Percentiles rank a stretch among this genome's conserved stretches.
Evolutionary conservation across 1,139 yeast species (phyloP).

Genomic region (Nakaseomyces bracarensis): DNA sequence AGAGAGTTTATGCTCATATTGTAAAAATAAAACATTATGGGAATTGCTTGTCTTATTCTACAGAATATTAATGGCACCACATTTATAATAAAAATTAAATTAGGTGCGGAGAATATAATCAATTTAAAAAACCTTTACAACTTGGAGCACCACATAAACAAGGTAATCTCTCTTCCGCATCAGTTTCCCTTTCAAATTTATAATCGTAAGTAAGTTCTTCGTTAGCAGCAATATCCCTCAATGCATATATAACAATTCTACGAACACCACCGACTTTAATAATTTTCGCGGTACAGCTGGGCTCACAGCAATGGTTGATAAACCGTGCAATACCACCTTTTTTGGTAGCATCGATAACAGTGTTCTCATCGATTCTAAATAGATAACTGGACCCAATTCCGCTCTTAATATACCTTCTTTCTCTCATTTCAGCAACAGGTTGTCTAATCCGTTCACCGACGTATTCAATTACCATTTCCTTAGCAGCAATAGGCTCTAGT

Average conservation of each 20-base stretch:
- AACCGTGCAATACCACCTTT: slow-evolving; percentile 95
- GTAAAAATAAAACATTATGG: no score
- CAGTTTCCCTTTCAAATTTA: slow-evolving; percentile 85
- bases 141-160: slow-evolving; percentile 93
- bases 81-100: no score
- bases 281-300: slow-evolving; percentile 94
- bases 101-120: slow-evolving; percentile 12
- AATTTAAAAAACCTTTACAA: slow-evolving; percentile 87
- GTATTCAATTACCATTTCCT: slow-evolving; percentile 95
- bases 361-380: slow-evolving; percentile 86
- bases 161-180: slow-evolving; percentile 81
- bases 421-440: slow-evolving; percentile 90
- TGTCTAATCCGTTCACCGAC: slow-evolving; percentile 96
- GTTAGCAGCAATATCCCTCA: slow-evolving; percentile 77
- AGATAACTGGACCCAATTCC: slow-evolving; percentile 95
- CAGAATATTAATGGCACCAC: no score
- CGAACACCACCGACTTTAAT: slow-evolving; percentile 91
- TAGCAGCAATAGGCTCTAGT: slow-evolving; percentile 84
- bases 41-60: no score
- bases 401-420: slow-evolving; percentile 71
- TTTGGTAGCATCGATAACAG: slow-evolving; percentile 95
- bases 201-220: slow-evolving; percentile 95
- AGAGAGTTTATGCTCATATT: no score
- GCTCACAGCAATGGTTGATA: slow-evolving; percentile 94
- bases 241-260: slow-evolving; percentile 89